A percentile compares a stretch with the other conserved stretches of the same genome.
phyloP scores from a whole-genome alignment of 495 filamentous ascomycete genomes.

The Usnea hakonensis region DNA sequence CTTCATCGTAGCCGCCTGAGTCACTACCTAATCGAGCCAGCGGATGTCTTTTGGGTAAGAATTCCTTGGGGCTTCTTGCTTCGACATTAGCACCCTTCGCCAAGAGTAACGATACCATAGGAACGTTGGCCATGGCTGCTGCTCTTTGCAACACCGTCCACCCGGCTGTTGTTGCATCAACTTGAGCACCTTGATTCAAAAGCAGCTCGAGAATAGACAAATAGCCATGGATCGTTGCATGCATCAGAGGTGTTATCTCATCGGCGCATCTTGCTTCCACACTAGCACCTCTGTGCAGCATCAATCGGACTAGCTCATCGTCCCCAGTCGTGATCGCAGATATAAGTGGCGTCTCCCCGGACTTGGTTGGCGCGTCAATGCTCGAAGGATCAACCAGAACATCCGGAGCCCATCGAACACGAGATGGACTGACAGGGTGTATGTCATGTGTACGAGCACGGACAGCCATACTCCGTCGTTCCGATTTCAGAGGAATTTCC shows the following conservation, averaged over 20 bases:
- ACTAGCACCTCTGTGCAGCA: constrained; percentile 18
- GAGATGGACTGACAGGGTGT: not conserved
- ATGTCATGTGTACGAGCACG: not conserved
- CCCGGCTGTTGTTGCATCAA: constrained; percentile 15
- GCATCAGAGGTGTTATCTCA: constrained; percentile 19
- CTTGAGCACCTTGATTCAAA: constrained; percentile 20
- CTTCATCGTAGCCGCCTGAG: constrained; percentile 12
- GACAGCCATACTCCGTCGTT: not conserved
- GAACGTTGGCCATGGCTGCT: constrained; percentile 13
- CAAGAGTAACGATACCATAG: constrained; percentile 17
- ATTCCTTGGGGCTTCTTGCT: constrained; percentile 15
- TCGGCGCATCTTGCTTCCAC: constrained; percentile 20
- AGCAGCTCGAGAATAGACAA: constrained; percentile 18
- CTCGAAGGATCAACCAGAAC: constrained; percentile 17
- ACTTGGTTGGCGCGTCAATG: constrained; percentile 19
- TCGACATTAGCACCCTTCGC: constrained; percentile 20
- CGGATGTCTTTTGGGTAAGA: constrained; percentile 6
- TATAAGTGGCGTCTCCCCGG: constrained; percentile 22
- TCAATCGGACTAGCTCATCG: constrained; percentile 16
- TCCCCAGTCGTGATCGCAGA: constrained; percentile 17
- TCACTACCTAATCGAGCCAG: not conserved
- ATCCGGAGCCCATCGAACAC: constrained; percentile 21
- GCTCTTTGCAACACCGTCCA: constrained; percentile 24
- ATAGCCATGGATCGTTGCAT: constrained; percentile 22
- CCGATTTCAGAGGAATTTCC: not conserved